These are phyloP conservation scores for Mucor ambiguus DNA, from an alignment of 371 early-diverging fungal genomes.

Conservation along the genomic window DNA sequence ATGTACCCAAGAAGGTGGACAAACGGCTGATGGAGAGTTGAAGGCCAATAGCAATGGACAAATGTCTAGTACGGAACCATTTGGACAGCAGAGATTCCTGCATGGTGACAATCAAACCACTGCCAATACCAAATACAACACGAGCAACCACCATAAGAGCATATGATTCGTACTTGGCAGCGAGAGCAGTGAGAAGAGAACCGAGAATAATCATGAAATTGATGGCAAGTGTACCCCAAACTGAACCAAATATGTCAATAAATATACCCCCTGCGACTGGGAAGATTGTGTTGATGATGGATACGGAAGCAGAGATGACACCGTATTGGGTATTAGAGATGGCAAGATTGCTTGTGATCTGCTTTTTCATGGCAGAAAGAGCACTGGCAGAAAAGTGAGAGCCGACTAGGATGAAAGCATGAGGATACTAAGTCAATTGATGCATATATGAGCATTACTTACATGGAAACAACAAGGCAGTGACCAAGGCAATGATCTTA, in stretches of 20 bases:
- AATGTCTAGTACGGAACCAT: conserved; percentile 55
- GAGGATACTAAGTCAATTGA: not conserved
- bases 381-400: conserved; percentile 44
- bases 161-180: conserved; percentile 42
- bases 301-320: conserved; percentile 49
- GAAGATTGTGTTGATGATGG: conserved; percentile 57
- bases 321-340: conserved; percentile 58
- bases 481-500: conserved; percentile 32
- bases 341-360: conserved; percentile 31
- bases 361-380: conserved; percentile 44
- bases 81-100: conserved; percentile 61
- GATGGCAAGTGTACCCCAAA: conserved; percentile 50
- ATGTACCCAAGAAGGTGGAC: conserved; percentile 52
- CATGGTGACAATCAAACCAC: conserved; percentile 57
- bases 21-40: conserved; percentile 59
- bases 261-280: conserved; percentile 55
- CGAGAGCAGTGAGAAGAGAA: conserved; percentile 48
- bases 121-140: conserved; percentile 58
- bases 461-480: conserved; percentile 36
- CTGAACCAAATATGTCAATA: conserved; percentile 55
- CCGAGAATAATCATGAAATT: conserved; percentile 48
- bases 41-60: conserved; percentile 47
- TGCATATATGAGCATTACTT: not conserved
- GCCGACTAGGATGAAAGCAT: conserved; percentile 27
- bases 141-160: conserved; percentile 54